Evolutionary conservation across 148 eudicot species (phyloP).

Genomic region (Rheum nobile): DNA sequence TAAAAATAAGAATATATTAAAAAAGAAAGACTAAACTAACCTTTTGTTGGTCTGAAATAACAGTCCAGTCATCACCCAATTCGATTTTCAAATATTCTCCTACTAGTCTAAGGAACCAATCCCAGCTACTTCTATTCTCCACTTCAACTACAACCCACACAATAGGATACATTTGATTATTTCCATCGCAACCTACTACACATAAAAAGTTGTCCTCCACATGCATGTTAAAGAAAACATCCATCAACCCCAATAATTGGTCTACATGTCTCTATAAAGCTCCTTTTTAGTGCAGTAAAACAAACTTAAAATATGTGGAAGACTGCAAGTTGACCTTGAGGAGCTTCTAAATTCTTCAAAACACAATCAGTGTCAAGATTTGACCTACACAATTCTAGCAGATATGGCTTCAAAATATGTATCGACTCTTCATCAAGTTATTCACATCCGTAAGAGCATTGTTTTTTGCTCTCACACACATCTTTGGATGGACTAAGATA

Average conservation of each 20-base stretch:
- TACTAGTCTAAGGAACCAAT: background rate
- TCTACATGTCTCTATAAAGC: background rate
- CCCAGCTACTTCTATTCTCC: constrained; percentile 1
- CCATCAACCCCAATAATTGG: constrained; percentile 12
- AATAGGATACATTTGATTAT: constrained; percentile 4
- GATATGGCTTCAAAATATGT: background rate
- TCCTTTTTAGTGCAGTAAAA: background rate
- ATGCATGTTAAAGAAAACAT: constrained; percentile 5
- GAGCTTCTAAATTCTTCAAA: background rate
- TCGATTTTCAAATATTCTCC: background rate
- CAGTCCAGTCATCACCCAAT: background rate
- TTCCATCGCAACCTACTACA: constrained; percentile 8
- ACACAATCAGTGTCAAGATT: background rate
- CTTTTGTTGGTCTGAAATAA: background rate
- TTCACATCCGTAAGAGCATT: background rate
- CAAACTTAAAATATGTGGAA: constrained; percentile 7
- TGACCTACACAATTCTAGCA: background rate
- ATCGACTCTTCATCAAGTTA: background rate
- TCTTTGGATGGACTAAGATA: background rate
- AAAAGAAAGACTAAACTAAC: background rate
- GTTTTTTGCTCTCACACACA: background rate
- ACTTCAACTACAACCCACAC: background rate
- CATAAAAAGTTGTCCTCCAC: constrained; percentile 12
- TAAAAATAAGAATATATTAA: background rate
- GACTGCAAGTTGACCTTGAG: background rate